Evolutionary conservation across 169 alveolate genomes (phyloP), one percentile per base, ranked within the genome.

Genomic region (Cryptosporidium canis): DNA sequence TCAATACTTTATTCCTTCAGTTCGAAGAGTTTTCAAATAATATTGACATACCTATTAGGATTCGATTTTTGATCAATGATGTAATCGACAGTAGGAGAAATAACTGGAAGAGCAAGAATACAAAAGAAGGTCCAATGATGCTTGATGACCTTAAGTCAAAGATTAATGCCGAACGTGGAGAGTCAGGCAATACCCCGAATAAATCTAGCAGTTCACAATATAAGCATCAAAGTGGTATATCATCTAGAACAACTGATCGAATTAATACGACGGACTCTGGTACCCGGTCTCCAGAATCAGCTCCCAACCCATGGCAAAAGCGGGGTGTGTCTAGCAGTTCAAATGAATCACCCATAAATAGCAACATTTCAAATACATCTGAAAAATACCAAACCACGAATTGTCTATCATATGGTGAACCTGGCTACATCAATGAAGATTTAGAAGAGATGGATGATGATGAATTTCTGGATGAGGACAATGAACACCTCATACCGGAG

Each of bases 51-150:
- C 92, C 93, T 8, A 92, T 94, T 85, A 90, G 96, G 53, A 94
- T 94, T 14, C 90, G 96, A 51, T 94, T 95, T 85, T 91, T 94
- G 21, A 93, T 94, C 43, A 93, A 94, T 68, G 94, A 94, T 70
- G 96, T 94, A 24, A 85, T 94, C 51, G 96, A 94, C 71, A 91
- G 95, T 67, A 90, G 96, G 67, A 91, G 83, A 66, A 95, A 94
- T 64, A 91, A 92, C 83, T 94, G 96, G 96, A 90, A 90, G 48
- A 93, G 87, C 61, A 94, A 90, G 70, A 87, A 91, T 37, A 91
- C 92, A 72, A 91, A 65, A 77, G 94, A 77, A 29, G 85, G 85
- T 0, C 85, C 85, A 11, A 77, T 77, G 85, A 77, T 77, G 85
- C 85, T 77, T 27, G 85, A 77, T 43, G 85, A 77, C 53, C 85